A percentile compares a stretch with the other conserved stretches of the same genome.
phyloP scores from a whole-genome alignment of 2,329 filamentous ascomycete genomes.

The Penicillium decumbens region DNA sequence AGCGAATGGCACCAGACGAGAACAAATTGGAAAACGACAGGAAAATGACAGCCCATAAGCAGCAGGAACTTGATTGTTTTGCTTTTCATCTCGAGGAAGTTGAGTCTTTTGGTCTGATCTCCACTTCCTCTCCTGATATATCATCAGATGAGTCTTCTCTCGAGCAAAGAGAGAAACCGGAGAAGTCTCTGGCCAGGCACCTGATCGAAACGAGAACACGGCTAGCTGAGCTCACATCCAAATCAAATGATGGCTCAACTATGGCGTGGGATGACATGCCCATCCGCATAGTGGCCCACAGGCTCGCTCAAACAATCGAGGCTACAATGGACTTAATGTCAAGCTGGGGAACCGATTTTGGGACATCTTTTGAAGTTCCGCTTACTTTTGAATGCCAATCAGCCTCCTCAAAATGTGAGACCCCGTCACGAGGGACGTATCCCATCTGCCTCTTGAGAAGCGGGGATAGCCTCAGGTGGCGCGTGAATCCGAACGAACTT shows the following conservation, averaged over 20 bases:
- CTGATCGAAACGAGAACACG: slow-evolving; percentile 22
- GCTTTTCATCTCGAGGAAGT: slow-evolving; percentile 27
- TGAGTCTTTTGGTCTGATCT: slow-evolving; percentile 21
- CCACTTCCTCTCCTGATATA: background rate
- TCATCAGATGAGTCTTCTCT: slow-evolving; percentile 8
- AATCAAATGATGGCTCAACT: background rate
- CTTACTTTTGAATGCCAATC: slow-evolving; percentile 19
- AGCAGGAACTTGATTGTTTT: slow-evolving; percentile 34
- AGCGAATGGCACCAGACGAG: slow-evolving; percentile 29
- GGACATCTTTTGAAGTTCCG: slow-evolving; percentile 14
- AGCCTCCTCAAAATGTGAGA: background rate
- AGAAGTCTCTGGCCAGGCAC: background rate
- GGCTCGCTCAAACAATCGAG: slow-evolving; percentile 24
- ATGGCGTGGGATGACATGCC: slow-evolving; percentile 28
- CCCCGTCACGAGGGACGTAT: slow-evolving; percentile 11
- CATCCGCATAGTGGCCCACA: slow-evolving; percentile 21
- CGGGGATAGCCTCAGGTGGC: slow-evolving; percentile 26
- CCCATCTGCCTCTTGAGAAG: slow-evolving; percentile 15
- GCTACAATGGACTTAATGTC: slow-evolving; percentile 29
- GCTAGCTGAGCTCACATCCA: slow-evolving; percentile 23
- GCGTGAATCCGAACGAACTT: slow-evolving; percentile 21
- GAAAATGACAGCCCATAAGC: slow-evolving; percentile 19
- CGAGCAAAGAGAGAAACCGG: accelerated
- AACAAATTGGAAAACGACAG: slow-evolving; percentile 25
- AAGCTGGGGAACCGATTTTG: slow-evolving; percentile 17